Evolutionary conservation across 2,329 filamentous ascomycete species (phyloP), one percentile per base, ranked within the genome.

Genomic region (Aaosphaeria arxii): DNA sequence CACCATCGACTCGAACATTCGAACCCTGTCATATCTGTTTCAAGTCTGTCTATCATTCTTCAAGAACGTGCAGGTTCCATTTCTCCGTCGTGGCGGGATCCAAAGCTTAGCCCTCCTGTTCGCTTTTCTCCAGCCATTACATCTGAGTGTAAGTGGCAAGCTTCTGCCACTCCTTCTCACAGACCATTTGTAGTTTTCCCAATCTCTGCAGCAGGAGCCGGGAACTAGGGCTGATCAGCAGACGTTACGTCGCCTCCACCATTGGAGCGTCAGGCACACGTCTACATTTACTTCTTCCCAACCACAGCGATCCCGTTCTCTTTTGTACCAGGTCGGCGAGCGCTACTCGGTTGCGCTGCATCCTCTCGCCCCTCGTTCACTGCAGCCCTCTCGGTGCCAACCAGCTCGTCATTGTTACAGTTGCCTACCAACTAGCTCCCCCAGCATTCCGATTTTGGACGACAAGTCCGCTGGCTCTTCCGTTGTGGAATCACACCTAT

Each of bases 181-280:
- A 56, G 50, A 54, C 55, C 43, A 44, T 44, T 54, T 48, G 57
- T 54, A 54, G 53, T 46, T 49, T 36, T 53, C 46, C 41, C 6
- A 36, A 48, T 52, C 48, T 45, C 46, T 47, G 47, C 52, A 50
- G 40, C 44, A 28, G 47, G 52, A 52, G 46, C 59, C 59, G 52
- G 57, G 50, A 24, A 56, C 54, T 53, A 49, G 50, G 52, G 58
- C 59, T 63, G 59, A 62, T 63, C 52, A 55, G 44, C 40, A 54
- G 49, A 52, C 56, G 58, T 58, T 63, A 63, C 62, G 56, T 63
- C 57, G 57, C 59, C 47, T 56, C 38, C 35, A 28, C 17, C n/a
- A 36, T 48, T 52, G 46, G 47, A 42, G 45, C 51, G 44, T 49
- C 51, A 49, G 33, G 53, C 52, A 50, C 40, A 52, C 51, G 47